Percentiles rank a stretch among this genome's conserved stretches.
Evolutionary conservation across 805 yeast species (phyloP).

Genomic region (Candida broadrunensis): DNA sequence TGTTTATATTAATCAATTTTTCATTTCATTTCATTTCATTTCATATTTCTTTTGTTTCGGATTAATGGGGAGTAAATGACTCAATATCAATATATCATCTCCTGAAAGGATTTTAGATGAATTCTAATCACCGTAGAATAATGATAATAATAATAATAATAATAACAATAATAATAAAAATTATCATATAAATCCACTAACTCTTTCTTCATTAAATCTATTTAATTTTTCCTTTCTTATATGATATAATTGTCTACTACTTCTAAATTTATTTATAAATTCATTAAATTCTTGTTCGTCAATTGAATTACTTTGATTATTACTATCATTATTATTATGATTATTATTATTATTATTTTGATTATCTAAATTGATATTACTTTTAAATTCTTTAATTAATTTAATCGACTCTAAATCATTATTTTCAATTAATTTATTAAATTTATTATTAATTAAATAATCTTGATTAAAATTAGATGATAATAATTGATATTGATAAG

Average conservation of each 20-base stretch:
- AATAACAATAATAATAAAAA: too few relatives aligned
- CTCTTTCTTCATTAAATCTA: slow-evolving; percentile 44
- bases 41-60: too few relatives aligned
- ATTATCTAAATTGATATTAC: slow-evolving; percentile 5
- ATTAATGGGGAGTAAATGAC: too few relatives aligned
- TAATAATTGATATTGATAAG: slow-evolving; percentile 36
- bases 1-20: too few relatives aligned
- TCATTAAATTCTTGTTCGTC: slow-evolving; percentile 12
- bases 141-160: too few relatives aligned
- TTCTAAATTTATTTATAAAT: slow-evolving; percentile 18
- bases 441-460: slow-evolving; percentile 26
- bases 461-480: slow-evolving; percentile 35
- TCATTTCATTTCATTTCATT: too few relatives aligned
- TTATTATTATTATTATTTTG: slow-evolving; percentile 5
- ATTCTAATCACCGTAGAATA: too few relatives aligned
- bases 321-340: slow-evolving; percentile 5
- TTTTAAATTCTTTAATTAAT: slow-evolving; percentile 9
- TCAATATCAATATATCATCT: too few relatives aligned
- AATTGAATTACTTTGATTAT: not conserved
- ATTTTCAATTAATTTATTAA: slow-evolving; percentile 18
- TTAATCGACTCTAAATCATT: slow-evolving; percentile 19
- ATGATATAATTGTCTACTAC: slow-evolving; percentile 28
- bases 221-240: slow-evolving; percentile 33
- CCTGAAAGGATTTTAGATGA: too few relatives aligned
- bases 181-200: slow-evolving; percentile 33